Percentiles rank a stretch among this genome's conserved stretches.
These are phyloP conservation scores for Pseudocercospora musae DNA, from an alignment of 2,329 filamentous ascomycete species.

Conservation along the genomic window DNA sequence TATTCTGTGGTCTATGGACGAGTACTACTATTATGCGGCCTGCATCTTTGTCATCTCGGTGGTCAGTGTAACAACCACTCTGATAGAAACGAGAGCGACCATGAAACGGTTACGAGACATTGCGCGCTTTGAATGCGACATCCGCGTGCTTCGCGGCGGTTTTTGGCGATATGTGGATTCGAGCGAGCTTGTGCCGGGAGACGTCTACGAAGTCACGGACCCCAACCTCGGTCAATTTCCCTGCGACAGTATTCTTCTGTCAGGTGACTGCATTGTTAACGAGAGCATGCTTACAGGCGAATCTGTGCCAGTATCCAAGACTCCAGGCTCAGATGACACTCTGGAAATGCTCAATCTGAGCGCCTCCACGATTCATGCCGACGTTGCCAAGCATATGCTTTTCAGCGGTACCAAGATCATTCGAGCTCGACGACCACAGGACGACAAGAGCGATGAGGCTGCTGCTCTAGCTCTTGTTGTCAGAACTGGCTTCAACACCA, in stretches of 20 bases:
- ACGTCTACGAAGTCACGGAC: constrained; percentile 95
- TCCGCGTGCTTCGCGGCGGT: constrained; percentile 86
- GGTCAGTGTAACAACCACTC: constrained; percentile 82
- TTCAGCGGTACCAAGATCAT: constrained; percentile 97
- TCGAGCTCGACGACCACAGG: constrained; percentile 80
- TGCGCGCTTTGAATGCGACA: constrained; percentile 90
- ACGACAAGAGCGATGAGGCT: constrained; percentile 79
- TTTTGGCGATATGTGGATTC: constrained; percentile 93
- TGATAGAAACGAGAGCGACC: constrained; percentile 87
- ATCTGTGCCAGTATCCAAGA: constrained; percentile 93
- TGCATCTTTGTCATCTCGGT: constrained; percentile 95
- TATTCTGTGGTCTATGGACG: constrained; percentile 87
- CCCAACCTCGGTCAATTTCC: constrained; percentile 84
- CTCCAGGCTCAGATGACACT: constrained; percentile 75
- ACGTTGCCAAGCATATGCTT: constrained; percentile 82
- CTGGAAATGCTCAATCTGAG: constrained; percentile 73
- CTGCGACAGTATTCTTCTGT: constrained; percentile 84
- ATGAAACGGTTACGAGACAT: constrained; percentile 90
- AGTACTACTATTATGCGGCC: constrained; percentile 96
- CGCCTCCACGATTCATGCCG: constrained; percentile 76
- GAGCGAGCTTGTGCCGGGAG: constrained; percentile 85
- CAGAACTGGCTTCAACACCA: constrained; percentile 94
- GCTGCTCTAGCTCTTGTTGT: constrained; percentile 89
- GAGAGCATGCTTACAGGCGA: constrained; percentile 98
- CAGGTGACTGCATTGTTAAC: constrained; percentile 96